A percentile compares a stretch with the other conserved stretches of the same genome.
phyloP scores from a whole-genome alignment of 306 rosid genomes.

The Acacia melanoxylon region DNA sequence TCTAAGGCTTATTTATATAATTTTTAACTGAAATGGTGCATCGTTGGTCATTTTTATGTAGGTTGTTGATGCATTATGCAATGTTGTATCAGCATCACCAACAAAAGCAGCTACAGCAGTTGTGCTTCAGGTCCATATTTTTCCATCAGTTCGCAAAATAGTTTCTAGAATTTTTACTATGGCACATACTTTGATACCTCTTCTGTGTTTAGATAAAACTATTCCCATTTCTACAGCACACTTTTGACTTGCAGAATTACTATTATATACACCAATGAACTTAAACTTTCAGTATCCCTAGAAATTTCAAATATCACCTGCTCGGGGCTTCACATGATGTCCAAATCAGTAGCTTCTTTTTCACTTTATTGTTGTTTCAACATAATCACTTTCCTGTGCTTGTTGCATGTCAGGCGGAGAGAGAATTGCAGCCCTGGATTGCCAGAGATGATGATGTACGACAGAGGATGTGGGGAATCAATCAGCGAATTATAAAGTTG shows the following conservation, averaged over 20 bases:
- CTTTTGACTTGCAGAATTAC: not conserved
- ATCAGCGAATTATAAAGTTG: conserved; percentile 86
- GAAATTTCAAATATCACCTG: conserved; percentile 23
- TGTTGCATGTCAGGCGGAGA: conserved; percentile 74
- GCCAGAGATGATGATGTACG: conserved; percentile 92
- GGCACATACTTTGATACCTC: conserved; percentile 19
- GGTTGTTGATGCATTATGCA: conserved; percentile 97
- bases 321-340: conserved; percentile 26
- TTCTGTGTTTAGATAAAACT: conserved; percentile 20
- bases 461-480: conserved; percentile 96
- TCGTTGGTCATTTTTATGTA: conserved; percentile 33
- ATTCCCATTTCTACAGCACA: conserved; percentile 8
- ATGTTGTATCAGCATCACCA: conserved; percentile 91
- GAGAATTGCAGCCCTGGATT: conserved; percentile 97
- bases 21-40: conserved; percentile 6
- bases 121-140: conserved; percentile 82
- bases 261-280: not conserved
- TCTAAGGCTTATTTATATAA: not conserved
- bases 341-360: conserved; percentile 16
- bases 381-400: conserved; percentile 41
- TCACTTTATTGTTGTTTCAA: conserved; percentile 21
- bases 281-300: not conserved
- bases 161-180: conserved; percentile 11
- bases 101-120: conserved; percentile 90
- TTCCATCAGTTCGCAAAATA: conserved; percentile 29